Evolutionary conservation across 2,329 filamentous ascomycete genomes (phyloP).

Genomic region (Xylariaceae sp.): DNA sequence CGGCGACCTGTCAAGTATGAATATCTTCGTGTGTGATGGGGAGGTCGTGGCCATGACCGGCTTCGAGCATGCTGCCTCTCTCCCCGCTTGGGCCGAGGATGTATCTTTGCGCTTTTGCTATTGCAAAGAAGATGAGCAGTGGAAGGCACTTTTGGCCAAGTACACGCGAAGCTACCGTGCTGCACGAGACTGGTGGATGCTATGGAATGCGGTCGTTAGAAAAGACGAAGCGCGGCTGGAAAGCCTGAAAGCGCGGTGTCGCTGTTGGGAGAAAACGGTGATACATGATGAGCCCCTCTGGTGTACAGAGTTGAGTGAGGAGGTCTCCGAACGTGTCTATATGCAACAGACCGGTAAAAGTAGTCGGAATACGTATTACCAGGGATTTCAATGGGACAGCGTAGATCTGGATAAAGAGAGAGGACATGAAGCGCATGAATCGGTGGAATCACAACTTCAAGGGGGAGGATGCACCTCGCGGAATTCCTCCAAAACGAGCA

Average conservation of each 20-base stretch:
- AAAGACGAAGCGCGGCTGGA: constrained; percentile 3
- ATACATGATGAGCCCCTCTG: background rate
- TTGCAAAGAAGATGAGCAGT: constrained; percentile 27
- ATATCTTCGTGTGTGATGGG: constrained; percentile 21
- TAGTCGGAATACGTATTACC: too few species aligned
- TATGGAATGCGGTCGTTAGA: constrained; percentile 21
- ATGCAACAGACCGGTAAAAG: too few species aligned
- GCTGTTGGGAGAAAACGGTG: background rate
- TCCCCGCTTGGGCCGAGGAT: constrained; percentile 28
- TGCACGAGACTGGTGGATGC: constrained; percentile 27
- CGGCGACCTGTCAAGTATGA: constrained; percentile 26
- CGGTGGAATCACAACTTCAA: too few species aligned
- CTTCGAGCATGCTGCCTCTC: constrained; percentile 24
- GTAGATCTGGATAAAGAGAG: background rate
- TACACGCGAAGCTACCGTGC: constrained; percentile 17
- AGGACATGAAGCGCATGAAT: background rate
- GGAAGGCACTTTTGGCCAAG: constrained; percentile 25
- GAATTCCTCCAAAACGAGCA: too few species aligned
- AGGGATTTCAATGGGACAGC: background rate
- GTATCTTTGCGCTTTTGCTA: constrained; percentile 25
- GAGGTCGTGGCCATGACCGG: constrained; percentile 23
- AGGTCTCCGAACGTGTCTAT: background rate
- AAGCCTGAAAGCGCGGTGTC: background rate
- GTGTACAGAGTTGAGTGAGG: background rate
- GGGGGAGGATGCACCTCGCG: too few species aligned